phyloP scores from a whole-genome alignment of 768 basidiomycete genomes.

The Megacollybia marginata region DNA sequence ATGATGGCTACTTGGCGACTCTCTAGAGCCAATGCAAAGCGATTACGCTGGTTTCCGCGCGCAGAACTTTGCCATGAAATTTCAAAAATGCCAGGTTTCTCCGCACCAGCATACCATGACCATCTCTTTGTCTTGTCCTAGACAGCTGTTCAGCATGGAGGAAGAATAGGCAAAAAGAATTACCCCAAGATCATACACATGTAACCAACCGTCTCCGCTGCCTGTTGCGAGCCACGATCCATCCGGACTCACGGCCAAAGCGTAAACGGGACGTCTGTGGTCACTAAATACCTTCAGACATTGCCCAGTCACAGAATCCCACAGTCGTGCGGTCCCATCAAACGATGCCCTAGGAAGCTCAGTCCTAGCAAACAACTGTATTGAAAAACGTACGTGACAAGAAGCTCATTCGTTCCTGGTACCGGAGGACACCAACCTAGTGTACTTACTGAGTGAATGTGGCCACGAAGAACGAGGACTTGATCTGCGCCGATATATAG shows the following conservation, averaged over 20 bases:
- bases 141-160: slow-evolving; percentile 16
- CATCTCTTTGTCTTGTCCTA: slow-evolving; percentile 45
- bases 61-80: slow-evolving; percentile 60
- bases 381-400: slow-evolving; percentile 56
- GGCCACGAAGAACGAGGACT: slow-evolving; percentile 49
- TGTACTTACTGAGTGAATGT: slow-evolving; percentile 55
- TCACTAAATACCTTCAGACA: slow-evolving; percentile 68
- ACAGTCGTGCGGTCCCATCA: slow-evolving; percentile 72
- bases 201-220: slow-evolving; percentile 70
- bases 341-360: slow-evolving; percentile 56
- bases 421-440: slow-evolving; percentile 63
- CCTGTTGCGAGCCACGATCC: slow-evolving; percentile 71
- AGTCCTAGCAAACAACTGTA: background rate
- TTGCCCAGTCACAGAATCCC: slow-evolving; percentile 74
- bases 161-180: background rate
- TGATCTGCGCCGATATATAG: slow-evolving; percentile 25
- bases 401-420: slow-evolving; percentile 43
- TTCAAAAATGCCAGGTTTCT: slow-evolving; percentile 65
- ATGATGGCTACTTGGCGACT: slow-evolving; percentile 61
- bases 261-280: slow-evolving; percentile 66
- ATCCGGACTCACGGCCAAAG: slow-evolving; percentile 68
- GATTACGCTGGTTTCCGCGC: slow-evolving; percentile 36
- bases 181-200: slow-evolving; percentile 66
- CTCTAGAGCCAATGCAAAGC: slow-evolving; percentile 66
- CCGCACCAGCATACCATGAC: slow-evolving; percentile 55